Base-by-base conservation (phyloP, 2,329 filamentous ascomycete species). In the Diaporthe velutina region DNA sequence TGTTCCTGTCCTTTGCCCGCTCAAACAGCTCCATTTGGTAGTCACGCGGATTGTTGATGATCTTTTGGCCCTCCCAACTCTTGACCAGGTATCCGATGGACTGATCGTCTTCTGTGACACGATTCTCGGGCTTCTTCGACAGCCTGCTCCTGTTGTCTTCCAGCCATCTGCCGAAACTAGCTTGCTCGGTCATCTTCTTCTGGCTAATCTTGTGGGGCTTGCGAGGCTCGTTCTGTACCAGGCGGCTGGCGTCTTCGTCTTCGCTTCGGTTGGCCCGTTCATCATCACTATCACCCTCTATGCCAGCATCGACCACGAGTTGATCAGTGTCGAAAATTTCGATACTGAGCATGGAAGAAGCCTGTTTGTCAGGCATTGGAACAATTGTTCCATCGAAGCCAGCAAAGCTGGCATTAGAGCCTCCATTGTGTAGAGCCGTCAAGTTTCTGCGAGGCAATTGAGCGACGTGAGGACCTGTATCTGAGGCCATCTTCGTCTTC, bases 1-100 rank as follows among this genome's bases (percentile, higher is more conserved):
- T 94, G 80, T 99, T 99, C 78, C 93, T 90, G 70, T 89, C 81
- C 80, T 97, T 98, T 5, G 97, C 96, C 77, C 90, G 90, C 82
- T 98, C 95, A 80, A 97, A 98, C 0, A 99, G 88, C 81, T 98
- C 96, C 17, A 94, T 86, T 82, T 99, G 97, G 80, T 98, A 99
- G 79, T 98, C 95, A 66, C 96, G 90, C 0, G 96, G 95, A 71
- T 92, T 93, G 15, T 91, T 89, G 75, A 97, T 95, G 71, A 95
- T 94, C 48, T 84, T 86, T 30, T 83, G 82, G 64, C 81, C 83
- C 50, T 85, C 84, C 66, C 81, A 83, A 17, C 84, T 80, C 54
- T 78, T 80, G 17, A 85, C 78, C 25, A 87, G 78, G 17, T 79
- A 77, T 6, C 80, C 78, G 13, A 81, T 78, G 3, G 83, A 84